Evolutionary conservation across 352 stramenopile species (phyloP), one percentile per base, ranked within the genome.

Genomic region (Phytophthora rubi): DNA sequence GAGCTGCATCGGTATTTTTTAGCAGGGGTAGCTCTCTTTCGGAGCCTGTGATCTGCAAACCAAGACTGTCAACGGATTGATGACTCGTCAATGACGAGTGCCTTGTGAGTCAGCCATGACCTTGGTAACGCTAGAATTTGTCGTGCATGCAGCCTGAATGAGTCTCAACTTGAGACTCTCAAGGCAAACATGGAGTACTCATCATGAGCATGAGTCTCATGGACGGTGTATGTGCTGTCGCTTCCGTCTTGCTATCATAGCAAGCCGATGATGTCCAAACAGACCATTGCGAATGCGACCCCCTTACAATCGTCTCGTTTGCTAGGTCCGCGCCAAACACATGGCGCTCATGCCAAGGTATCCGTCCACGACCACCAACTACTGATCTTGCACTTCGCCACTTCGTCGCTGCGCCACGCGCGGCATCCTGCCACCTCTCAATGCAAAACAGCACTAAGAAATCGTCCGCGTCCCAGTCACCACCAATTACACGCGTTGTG

Each of bases 321-420:
- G 64, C 28, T 16, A 71, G 64, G 57, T 71, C 57, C 58, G 37
- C 57, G 64, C 23, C n/a, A 18, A 62, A 54, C 62, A 70, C 62
- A 70, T 70, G 62, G 54, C 33, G 4, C 7, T 30, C 37, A 47
- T 70, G 62, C 62, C 45, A 70, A 33, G 53, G 60, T 61, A 53
- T n/a, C 23, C 48, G 23, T 44, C 52, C 30, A 63, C 30, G 54
- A 57, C 54, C 45, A 33, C 37, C 8, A 35, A 60, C 39, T 71
- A 60, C 39, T 71, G 64, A 71, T 65, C 35, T 55, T 9, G 18
- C 39, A 16, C 39, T 48, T 47, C 39, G 39, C 39, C 39, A 47
- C 15, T 8, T 51, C 18, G 44, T n/a, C 44, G 8, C 44, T 23
- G 35, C 35, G 59, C 35, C 15, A 67, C 53, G 23, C 32, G 39